These are phyloP conservation scores for Rhizopogon sp. DNA, from an alignment of 768 basidiomycete species.

Conservation along the genomic window DNA sequence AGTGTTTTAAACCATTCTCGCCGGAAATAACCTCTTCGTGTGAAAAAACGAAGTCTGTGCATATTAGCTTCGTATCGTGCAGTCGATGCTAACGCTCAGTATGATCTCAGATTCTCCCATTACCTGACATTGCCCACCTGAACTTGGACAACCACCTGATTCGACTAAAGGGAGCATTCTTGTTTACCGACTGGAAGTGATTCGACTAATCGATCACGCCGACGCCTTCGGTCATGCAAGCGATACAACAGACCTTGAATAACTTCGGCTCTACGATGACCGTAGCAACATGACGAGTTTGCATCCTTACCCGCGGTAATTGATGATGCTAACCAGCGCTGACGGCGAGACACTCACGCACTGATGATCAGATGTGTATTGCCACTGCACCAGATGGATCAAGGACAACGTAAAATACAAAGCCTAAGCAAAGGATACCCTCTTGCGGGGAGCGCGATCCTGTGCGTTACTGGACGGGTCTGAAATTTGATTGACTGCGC, in stretches of 20 bases:
- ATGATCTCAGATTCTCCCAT: neutral
- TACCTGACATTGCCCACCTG: neutral
- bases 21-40: neutral
- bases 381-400: neutral
- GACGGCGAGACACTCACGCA: neutral
- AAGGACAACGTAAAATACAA: neutral
- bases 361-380: slow-evolving; percentile 1
- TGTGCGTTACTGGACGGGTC: slow-evolving; percentile 6
- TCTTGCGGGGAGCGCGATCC: slow-evolving; percentile 24
- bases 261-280: neutral
- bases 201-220: neutral
- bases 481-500: slow-evolving; percentile 9
- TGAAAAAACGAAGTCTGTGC: neutral
- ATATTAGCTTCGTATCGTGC: neutral
- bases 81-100: neutral
- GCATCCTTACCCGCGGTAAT: neutral
- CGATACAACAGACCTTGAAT: neutral
- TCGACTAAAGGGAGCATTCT: neutral
- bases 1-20: neutral
- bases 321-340: neutral
- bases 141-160: neutral
- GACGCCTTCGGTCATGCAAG: neutral
- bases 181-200: neutral
- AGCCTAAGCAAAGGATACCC: slow-evolving; percentile 27
- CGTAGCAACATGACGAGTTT: neutral